Conservation (phyloP, 2,329 filamentous ascomycete species). For the Metarhizium sp. region DNA sequence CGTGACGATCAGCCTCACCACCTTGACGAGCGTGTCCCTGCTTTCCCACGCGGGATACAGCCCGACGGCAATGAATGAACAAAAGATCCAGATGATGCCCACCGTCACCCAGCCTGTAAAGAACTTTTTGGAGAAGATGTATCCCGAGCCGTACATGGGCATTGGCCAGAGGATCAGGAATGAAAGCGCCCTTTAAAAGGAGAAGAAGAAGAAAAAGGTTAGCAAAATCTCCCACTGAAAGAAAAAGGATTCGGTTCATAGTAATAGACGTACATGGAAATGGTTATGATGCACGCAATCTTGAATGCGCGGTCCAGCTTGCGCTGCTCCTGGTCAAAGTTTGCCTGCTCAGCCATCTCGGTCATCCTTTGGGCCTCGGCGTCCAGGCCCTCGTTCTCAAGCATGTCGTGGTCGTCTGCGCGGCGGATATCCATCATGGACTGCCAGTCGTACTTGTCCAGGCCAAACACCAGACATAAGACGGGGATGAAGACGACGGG, state of each 20-base stretch:
- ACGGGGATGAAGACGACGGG: conserved; percentile 67
- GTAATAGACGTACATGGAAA: conserved; percentile 17
- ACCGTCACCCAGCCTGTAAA: conserved; percentile 67
- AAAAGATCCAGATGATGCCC: conserved; percentile 65
- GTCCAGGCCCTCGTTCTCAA: conserved; percentile 45
- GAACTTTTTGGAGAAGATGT: conserved; percentile 52
- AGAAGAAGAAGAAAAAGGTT: neutral
- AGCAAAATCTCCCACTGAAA: neutral
- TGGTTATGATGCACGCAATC: conserved; percentile 28
- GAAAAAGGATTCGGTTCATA: too few relatives aligned
- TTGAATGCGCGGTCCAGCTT: conserved; percentile 45
- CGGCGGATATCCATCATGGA: conserved; percentile 73
- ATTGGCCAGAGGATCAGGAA: conserved; percentile 84
- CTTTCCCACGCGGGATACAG: conserved; percentile 78
- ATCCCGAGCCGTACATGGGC: conserved; percentile 76
- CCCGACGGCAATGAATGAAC: conserved; percentile 62
- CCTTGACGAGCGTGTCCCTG: conserved; percentile 40
- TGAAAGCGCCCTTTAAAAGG: conserved; percentile 41
- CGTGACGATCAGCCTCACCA: conserved; percentile 10
- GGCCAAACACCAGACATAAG: conserved; percentile 51
- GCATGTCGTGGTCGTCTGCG: conserved; percentile 68
- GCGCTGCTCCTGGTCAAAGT: conserved; percentile 34
- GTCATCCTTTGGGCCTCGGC: conserved; percentile 15
- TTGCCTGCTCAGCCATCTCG: conserved; percentile 14
- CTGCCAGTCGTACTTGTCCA: conserved; percentile 75